A percentile compares a stretch with the other conserved stretches of the same genome.
Evolutionary conservation across 1,284 basidiomycete genomes (phyloP).

Genomic region (Sporisorium scitamineum): DNA sequence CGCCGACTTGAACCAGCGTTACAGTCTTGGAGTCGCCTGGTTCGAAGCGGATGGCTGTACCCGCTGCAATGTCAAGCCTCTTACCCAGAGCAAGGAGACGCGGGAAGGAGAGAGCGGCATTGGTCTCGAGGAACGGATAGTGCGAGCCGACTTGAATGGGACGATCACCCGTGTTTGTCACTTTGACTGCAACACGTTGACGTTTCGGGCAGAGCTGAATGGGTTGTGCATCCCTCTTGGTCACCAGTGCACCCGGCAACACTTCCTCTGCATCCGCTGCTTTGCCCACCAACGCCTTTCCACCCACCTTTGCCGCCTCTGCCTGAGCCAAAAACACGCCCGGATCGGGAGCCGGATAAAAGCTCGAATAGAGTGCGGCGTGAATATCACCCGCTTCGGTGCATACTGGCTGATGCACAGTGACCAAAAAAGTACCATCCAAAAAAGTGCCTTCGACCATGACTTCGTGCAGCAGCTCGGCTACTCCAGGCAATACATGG

Average conservation of each 20-base stretch:
- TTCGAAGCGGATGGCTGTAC: constrained; percentile 95
- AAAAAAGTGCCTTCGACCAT: constrained; percentile 67
- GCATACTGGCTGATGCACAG: constrained; percentile 85
- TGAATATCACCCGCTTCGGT: constrained; percentile 77
- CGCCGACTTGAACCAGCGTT: constrained; percentile 83
- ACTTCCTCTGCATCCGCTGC: constrained; percentile 16
- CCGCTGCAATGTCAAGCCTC: constrained; percentile 90
- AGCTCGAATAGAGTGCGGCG: constrained; percentile 90
- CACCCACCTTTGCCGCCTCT: neutral
- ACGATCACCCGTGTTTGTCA: constrained; percentile 92
- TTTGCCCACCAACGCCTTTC: neutral
- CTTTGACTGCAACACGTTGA: constrained; percentile 78
- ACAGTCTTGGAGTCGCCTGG: constrained; percentile 90
- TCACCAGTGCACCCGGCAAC: constrained; percentile 57
- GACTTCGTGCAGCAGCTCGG: constrained; percentile 68
- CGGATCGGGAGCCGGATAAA: constrained; percentile 82
- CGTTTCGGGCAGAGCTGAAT: constrained; percentile 83
- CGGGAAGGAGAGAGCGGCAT: constrained; percentile 84
- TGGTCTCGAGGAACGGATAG: constrained; percentile 90
- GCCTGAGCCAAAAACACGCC: constrained; percentile 68
- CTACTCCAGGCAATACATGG: constrained; percentile 83
- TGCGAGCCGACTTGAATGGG: constrained; percentile 82
- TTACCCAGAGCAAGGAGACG: constrained; percentile 83
- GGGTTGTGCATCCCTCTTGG: constrained; percentile 62
- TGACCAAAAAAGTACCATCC: constrained; percentile 66